Base-by-base conservation (phyloP, 106 monocot species). In the Ottelia alismoides region DNA sequence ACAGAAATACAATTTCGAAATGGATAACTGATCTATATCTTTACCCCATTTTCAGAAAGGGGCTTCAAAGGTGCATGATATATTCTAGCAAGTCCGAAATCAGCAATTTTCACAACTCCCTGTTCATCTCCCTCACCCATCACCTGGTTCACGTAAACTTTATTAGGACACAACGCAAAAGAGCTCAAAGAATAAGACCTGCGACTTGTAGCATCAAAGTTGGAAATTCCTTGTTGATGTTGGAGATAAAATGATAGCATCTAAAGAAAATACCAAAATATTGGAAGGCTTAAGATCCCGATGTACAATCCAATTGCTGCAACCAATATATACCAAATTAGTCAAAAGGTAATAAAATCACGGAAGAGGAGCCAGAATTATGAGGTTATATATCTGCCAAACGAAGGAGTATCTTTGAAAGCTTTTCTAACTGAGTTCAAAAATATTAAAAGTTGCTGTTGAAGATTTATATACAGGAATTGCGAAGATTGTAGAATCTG, bases 251-350 rank as follows among this genome's bases (percentile, higher is more conserved):
- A n/a, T n/a, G n/a, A 43, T 4, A 31, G 22, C 25, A 2, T 26
- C 22, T 46, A 27, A 60, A n/a, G n/a, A n/a, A 4, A 31, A 48
- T 81, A 96, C 94, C 88, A 96, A 68, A 30, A 96, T 96, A 55
- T 96, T 96, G 28, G 94, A 96, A 65, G 94, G 94, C 59, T 96
- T 96, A 23, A 96, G 88, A 66, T 96, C 94, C 52, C 94, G 78
- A 65, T 96, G 94, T 66, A 96, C 85, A 58, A 96, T 96, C 94
- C 94, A 96, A 73, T 96, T 96, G 51, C 94, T 96, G 78, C 70
- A 80, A n/a, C 20, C 54, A 66, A 57, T 67, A 65, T 40, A 60
- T n/a, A n/a, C n/a, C n/a, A n/a, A n/a, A n/a, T n/a, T n/a, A 11
- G 5, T 18, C 11, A 1, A 22, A 60, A 28, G 6, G 10, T 16